phyloP scores from a whole-genome alignment of 1,284 basidiomycete genomes.

The Laetiporus sulphureus region DNA sequence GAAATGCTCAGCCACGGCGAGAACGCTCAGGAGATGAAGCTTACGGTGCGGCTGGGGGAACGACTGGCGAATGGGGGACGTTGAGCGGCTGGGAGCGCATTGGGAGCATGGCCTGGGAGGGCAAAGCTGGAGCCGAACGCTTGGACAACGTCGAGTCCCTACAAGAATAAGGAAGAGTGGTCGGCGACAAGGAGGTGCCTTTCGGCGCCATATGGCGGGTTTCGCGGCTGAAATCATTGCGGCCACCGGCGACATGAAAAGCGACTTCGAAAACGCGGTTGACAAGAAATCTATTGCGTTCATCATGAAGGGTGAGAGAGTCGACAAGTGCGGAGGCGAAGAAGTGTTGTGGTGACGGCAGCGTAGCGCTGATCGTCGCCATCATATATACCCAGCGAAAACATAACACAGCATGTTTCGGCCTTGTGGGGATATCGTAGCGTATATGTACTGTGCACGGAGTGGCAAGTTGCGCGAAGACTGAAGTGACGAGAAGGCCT shows the following conservation, averaged over 20 bases:
- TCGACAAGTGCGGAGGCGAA: slow-evolving; percentile 41
- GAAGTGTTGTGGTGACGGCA: slow-evolving; percentile 15
- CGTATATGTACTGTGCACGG: no score
- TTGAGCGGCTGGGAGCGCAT: slow-evolving; percentile 54
- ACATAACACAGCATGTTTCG: no score
- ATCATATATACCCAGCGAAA: no score
- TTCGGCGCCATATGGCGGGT: slow-evolving; percentile 46
- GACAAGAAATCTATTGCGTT: slow-evolving; percentile 37
- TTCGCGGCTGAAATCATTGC: slow-evolving; percentile 57
- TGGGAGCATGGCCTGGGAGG: slow-evolving; percentile 45
- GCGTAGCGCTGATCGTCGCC: no score
- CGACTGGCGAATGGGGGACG: slow-evolving; percentile 48
- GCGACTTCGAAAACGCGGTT: slow-evolving; percentile 45
- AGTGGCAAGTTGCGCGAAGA: no score
- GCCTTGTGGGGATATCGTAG: no score
- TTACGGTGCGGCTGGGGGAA: slow-evolving; percentile 56
- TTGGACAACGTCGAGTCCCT: slow-evolving; percentile 27
- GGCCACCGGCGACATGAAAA: slow-evolving; percentile 40
- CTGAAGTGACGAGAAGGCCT: no score
- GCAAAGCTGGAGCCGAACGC: slow-evolving; percentile 26
- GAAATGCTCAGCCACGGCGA: slow-evolving; percentile 56
- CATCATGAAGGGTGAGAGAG: slow-evolving; percentile 54
- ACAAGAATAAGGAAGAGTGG: slow-evolving; percentile 19
- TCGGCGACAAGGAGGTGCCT: slow-evolving; percentile 46
- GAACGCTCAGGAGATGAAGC: slow-evolving; percentile 54